phyloP scores from a whole-genome alignment of 1,139 yeast species.

The Yamadazyma songkhlaensis region DNA sequence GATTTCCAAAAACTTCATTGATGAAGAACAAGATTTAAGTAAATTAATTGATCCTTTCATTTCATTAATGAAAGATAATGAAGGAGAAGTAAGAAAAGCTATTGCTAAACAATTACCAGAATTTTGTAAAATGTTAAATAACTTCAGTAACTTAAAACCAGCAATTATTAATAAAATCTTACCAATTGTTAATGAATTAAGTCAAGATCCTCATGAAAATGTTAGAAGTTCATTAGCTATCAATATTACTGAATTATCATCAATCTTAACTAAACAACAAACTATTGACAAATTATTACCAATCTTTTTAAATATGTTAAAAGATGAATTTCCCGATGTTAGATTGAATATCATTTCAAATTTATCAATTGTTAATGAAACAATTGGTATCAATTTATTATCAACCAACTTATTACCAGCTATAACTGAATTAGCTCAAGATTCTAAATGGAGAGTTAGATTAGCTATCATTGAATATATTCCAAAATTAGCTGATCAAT shows the following conservation, averaged over 20 bases:
- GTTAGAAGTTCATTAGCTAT: constrained; percentile 92
- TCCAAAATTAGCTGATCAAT: constrained; percentile 92
- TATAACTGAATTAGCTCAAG: constrained; percentile 92
- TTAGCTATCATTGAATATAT: constrained; percentile 96
- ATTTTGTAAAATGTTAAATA: constrained; percentile 56
- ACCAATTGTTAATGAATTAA: constrained; percentile 80
- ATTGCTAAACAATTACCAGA: constrained; percentile 89
- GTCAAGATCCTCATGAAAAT: constrained; percentile 88
- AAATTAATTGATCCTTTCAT: constrained; percentile 71
- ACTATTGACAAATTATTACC: constrained; percentile 85
- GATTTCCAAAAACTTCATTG: constrained; percentile 65
- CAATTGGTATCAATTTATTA: constrained; percentile 85
- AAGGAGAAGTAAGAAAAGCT: constrained; percentile 95
- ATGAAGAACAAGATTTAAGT: constrained; percentile 48
- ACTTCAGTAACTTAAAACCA: constrained; percentile 42
- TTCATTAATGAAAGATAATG: constrained; percentile 81
- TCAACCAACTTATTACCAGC: constrained; percentile 92
- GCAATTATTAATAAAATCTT: constrained; percentile 67
- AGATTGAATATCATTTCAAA: constrained; percentile 91
- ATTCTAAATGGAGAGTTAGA: constrained; percentile 96
- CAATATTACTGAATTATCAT: constrained; percentile 83
- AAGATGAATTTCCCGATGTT: constrained; percentile 96
- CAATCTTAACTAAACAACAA: constrained; percentile 78
- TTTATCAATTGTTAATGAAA: constrained; percentile 87
- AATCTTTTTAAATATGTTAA: constrained; percentile 86